These are phyloP conservation scores for Chamaecyparis obtusa DNA, from an alignment of 75 land plant species.

Conservation along the genomic window DNA sequence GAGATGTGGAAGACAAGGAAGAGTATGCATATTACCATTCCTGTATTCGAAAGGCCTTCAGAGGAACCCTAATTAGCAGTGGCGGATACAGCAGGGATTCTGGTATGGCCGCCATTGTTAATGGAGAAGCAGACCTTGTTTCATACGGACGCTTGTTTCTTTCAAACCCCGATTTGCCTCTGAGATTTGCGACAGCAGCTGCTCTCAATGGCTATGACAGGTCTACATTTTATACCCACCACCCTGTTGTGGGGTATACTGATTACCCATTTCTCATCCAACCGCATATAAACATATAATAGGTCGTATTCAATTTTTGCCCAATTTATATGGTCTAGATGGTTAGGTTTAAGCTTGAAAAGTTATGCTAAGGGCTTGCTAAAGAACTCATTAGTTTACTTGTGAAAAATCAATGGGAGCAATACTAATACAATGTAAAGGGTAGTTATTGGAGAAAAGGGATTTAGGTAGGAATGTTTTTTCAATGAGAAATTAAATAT, in stretches of 20 bases:
- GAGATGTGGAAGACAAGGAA: constrained; percentile 30
- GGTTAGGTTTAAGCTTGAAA: no score
- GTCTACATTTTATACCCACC: constrained; percentile 69
- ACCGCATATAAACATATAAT: no score
- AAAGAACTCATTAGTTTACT: no score
- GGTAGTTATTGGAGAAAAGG: no score
- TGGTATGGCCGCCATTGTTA: constrained; percentile 49
- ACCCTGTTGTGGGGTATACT: constrained; percentile 67
- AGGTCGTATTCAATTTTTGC: no score
- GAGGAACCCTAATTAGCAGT: constrained; percentile 58
- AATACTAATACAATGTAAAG: no score
- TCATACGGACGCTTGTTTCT: constrained; percentile 73
- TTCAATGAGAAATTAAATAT: no score
- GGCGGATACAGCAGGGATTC: constrained; percentile 65
- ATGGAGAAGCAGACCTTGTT: constrained; percentile 71
- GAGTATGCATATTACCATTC: constrained; percentile 36
- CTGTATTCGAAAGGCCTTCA: constrained; percentile 30
- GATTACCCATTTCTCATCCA: constrained; percentile 54
- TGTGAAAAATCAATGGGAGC: no score
- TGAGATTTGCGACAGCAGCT: constrained; percentile 47
- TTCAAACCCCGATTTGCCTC: constrained; percentile 69
- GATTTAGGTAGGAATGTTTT: no score
- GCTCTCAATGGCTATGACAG: constrained; percentile 47
- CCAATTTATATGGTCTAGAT: no score
- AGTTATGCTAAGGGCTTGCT: no score